A percentile compares a stretch with the other conserved stretches of the same genome.
Conservation (phyloP, 768 basidiomycete species). For the Kwoniella pini region DNA sequence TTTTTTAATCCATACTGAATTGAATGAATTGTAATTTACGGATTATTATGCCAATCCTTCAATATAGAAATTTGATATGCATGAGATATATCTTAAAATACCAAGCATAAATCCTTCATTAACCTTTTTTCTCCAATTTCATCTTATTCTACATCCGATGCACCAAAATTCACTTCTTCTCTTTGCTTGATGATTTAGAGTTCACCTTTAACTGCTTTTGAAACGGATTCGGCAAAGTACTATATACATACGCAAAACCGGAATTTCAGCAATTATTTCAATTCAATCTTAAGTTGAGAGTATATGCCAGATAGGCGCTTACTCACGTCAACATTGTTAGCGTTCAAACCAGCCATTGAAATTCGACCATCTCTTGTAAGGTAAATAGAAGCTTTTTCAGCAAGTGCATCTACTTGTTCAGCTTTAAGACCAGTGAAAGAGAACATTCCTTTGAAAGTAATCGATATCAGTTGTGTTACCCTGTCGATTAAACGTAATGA, state of each 20-base stretch:
- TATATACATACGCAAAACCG: conserved; percentile 7
- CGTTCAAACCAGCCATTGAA: conserved; percentile 91
- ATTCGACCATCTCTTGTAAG: conserved; percentile 64
- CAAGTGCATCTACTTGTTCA: conserved; percentile 51
- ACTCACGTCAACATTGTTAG: conserved; percentile 63
- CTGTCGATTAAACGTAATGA: not conserved
- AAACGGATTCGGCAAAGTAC: conserved; percentile 55
- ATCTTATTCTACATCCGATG: no score
- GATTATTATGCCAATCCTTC: no score
- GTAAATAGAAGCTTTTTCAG: conserved; percentile 54
- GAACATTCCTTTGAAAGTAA: conserved; percentile 32
- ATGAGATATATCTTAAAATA: no score
- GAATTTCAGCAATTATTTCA: not conserved
- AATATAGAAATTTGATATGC: no score
- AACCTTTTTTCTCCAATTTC: no score
- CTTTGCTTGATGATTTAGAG: conserved; percentile 33
- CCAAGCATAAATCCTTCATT: no score
- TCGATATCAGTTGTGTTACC: not conserved
- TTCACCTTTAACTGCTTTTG: conserved; percentile 56
- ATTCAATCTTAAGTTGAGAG: not conserved
- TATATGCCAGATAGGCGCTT: not conserved
- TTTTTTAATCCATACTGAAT: no score
- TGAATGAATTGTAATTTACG: no score
- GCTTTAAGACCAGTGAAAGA: conserved; percentile 46
- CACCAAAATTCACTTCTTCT: no score